A percentile compares a stretch with the other conserved stretches of the same genome.
These are phyloP conservation scores for Trypethelium eluteriae DNA, from an alignment of 495 filamentous ascomycete genomes.

Conservation along the genomic window DNA sequence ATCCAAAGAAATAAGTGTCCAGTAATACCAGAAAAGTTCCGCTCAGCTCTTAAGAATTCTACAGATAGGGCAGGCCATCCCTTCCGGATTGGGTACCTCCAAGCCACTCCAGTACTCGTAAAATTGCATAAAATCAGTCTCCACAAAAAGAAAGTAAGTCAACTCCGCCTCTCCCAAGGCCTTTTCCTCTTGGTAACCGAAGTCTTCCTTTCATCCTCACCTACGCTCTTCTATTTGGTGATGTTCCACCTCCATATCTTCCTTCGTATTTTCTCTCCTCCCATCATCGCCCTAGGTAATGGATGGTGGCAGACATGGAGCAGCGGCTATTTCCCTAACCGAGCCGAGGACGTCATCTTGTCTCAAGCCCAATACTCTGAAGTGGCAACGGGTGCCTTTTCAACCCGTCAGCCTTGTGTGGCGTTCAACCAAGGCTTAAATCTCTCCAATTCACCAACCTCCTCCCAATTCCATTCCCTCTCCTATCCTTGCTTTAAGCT, in stretches of 20 bases:
- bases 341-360: not conserved
- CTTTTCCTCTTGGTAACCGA: not conserved
- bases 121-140: no score
- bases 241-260: not conserved
- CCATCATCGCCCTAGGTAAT: not conserved
- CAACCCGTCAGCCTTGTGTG: not conserved
- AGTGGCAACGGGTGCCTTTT: not conserved
- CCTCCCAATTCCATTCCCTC: not conserved
- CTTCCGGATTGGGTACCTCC: no score
- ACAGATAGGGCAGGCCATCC: no score
- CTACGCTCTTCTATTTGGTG: not conserved
- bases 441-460: not conserved
- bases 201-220: not conserved
- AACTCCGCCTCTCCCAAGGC: not conserved
- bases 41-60: no score
- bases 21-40: no score
- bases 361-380: not conserved
- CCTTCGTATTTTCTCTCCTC: not conserved
- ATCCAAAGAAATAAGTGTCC: no score
- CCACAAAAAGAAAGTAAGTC: not conserved
- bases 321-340: not conserved
- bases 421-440: not conserved
- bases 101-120: no score
- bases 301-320: not conserved
- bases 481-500: not conserved